Conservation (phyloP, 2,329 filamentous ascomycete species). For the Davidsoniella australis region DNA sequence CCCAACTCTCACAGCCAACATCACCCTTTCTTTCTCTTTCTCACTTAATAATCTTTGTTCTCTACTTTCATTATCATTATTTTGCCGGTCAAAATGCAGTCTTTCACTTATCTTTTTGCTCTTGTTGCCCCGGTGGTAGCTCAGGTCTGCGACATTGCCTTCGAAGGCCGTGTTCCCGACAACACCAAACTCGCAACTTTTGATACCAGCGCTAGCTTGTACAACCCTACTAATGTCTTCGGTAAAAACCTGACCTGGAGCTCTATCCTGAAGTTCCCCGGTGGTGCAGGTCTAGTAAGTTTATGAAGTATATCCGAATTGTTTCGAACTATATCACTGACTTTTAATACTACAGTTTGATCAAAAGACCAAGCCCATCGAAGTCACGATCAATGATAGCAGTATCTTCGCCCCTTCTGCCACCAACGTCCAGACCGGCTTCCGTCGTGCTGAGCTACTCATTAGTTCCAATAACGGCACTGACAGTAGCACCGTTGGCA, state of each 20-base stretch:
- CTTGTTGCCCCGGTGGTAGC: conserved; percentile 9
- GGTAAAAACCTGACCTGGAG: conserved; percentile 34
- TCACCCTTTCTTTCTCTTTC: conserved; percentile 5
- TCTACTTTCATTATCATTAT: neutral
- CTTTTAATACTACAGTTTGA: conserved; percentile 23
- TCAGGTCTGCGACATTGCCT: conserved; percentile 16
- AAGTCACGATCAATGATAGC: conserved; percentile 38
- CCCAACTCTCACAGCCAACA: neutral
- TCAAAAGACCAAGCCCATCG: conserved; percentile 26
- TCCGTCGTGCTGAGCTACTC: conserved; percentile 42
- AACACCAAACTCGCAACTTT: conserved; percentile 24
- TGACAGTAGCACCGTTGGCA: conserved; percentile 32
- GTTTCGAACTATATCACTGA: neutral
- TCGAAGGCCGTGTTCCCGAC: conserved; percentile 29
- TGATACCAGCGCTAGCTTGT: conserved; percentile 26
- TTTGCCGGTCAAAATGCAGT: conserved; percentile 12
- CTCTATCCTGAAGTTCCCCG: conserved; percentile 30
- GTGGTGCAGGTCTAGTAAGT: conserved; percentile 23
- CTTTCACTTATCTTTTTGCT: conserved; percentile 21
- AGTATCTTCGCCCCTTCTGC: conserved; percentile 39
- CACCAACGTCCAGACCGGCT: conserved; percentile 36
- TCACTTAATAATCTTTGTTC: neutral
- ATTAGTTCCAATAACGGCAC: conserved; percentile 31
- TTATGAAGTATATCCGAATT: conserved; percentile 4
- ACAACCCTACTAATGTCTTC: conserved; percentile 34